Evolutionary conservation across 2,329 filamentous ascomycete species (phyloP).

Genomic region (Paecilomyces formosus): DNA sequence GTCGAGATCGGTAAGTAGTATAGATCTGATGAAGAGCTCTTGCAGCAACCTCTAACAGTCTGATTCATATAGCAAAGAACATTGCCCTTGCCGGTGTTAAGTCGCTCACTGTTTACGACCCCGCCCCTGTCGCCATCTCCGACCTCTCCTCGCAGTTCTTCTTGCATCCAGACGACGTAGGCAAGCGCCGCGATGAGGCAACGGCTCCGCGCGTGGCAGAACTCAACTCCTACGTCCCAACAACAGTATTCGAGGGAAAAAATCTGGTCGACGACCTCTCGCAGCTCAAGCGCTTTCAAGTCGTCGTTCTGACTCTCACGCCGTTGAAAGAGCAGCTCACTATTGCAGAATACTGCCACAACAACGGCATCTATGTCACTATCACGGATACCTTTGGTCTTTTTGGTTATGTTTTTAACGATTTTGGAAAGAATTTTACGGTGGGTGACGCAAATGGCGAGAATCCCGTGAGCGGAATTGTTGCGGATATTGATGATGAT

Average conservation of each 20-base stretch:
- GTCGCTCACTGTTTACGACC: conserved; percentile 89
- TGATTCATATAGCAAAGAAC: conserved; percentile 69
- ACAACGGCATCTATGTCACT: conserved; percentile 85
- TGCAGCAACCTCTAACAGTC: neutral
- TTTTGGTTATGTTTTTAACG: conserved; percentile 93
- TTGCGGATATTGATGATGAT: conserved; percentile 82
- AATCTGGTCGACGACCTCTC: conserved; percentile 69
- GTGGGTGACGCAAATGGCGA: conserved; percentile 87
- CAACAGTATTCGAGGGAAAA: conserved; percentile 59
- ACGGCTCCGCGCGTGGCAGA: conserved; percentile 87
- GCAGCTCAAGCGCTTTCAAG: conserved; percentile 84
- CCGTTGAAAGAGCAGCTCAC: conserved; percentile 70
- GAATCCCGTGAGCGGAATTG: conserved; percentile 76
- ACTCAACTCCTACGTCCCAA: conserved; percentile 92
- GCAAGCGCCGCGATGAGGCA: conserved; percentile 79
- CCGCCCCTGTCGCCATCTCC: conserved; percentile 70
- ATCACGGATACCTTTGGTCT: conserved; percentile 85
- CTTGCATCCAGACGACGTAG: conserved; percentile 77
- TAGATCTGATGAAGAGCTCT: neutral
- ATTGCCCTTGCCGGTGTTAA: conserved; percentile 97
- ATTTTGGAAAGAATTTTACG: conserved; percentile 92
- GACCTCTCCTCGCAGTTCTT: conserved; percentile 98
- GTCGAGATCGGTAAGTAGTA: conserved; percentile 65
- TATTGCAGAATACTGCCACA: conserved; percentile 89
- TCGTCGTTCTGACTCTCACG: conserved; percentile 82